phyloP scores from a whole-genome alignment of 202 grass and related monocot species.

The Zoysia matrella region DNA sequence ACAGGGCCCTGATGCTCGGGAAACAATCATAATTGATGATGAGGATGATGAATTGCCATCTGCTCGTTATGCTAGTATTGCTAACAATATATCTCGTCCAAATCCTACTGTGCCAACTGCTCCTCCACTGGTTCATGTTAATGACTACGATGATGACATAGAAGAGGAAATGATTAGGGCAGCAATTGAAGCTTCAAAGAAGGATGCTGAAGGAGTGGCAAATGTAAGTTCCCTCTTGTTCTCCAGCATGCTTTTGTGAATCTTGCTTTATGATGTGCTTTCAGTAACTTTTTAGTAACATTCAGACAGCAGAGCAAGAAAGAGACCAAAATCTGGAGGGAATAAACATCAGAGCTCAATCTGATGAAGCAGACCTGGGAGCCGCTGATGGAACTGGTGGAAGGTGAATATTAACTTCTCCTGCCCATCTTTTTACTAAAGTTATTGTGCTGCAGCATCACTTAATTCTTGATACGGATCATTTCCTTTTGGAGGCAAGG shows the following conservation, averaged over 20 bases:
- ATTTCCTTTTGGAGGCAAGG: slow-evolving; percentile 71
- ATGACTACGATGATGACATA: slow-evolving; percentile 88
- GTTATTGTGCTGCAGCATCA: slow-evolving; percentile 11
- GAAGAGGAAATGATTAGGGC: slow-evolving; percentile 96
- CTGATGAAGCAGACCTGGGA: slow-evolving; percentile 49
- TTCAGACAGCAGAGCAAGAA: slow-evolving; percentile 57
- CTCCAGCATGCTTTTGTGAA: slow-evolving; percentile 23
- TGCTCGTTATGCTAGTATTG: slow-evolving; percentile 48
- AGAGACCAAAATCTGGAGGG: slow-evolving; percentile 44
- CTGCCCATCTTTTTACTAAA: slow-evolving; percentile 28
- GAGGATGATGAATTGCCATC: slow-evolving; percentile 51
- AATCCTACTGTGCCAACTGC: slow-evolving; percentile 54
- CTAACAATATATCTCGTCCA: slow-evolving; percentile 21
- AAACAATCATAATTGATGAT: slow-evolving; percentile 70
- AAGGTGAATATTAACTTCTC: slow-evolving; percentile 77
- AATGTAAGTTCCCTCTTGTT: slow-evolving; percentile 48
- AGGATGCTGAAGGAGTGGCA: slow-evolving; percentile 59
- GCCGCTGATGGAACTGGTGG: slow-evolving; percentile 31
- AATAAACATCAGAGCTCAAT: slow-evolving; percentile 50
- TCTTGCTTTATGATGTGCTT: slow-evolving; percentile 28
- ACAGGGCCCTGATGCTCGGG: slow-evolving; percentile 57
- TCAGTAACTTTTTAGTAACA: slow-evolving; percentile 34
- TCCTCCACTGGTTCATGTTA: slow-evolving; percentile 67
- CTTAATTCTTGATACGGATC: slow-evolving; percentile 39
- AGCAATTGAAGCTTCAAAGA: slow-evolving; percentile 95